A percentile compares a stretch with the other conserved stretches of the same genome.
Conservation (phyloP, 192 early-diverging fungal species). For the Haplosporangium gracile region DNA sequence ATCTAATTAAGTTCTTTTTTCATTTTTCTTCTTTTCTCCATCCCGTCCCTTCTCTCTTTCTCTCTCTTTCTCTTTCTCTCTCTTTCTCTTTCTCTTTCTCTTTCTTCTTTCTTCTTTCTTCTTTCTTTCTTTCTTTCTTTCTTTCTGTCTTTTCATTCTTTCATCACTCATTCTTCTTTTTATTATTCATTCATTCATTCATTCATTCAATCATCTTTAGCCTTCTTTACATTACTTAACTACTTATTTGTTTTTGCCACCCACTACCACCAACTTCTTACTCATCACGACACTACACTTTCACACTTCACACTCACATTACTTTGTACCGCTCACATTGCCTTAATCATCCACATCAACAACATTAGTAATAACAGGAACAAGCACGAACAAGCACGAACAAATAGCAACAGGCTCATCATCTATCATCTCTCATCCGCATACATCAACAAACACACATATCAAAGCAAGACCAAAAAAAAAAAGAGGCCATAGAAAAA, state of each 20-base stretch:
- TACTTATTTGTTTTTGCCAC: not conserved
- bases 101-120: not conserved
- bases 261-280: not conserved
- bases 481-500: conserved; percentile 1
- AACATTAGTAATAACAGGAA: not conserved
- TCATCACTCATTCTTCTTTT: not conserved
- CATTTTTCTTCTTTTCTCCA: not conserved
- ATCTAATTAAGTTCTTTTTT: too few relatives aligned
- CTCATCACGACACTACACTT: not conserved
- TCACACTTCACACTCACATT: not conserved
- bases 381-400: not conserved
- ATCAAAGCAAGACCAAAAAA: conserved; percentile 11
- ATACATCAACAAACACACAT: not conserved
- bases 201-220: not conserved
- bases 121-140: not conserved
- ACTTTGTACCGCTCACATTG: not conserved
- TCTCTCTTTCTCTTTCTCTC: not conserved
- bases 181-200: not conserved
- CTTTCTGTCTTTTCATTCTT: not conserved
- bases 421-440: not conserved
- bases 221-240: not conserved
- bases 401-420: not conserved
- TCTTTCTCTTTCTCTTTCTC: not conserved
- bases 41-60: not conserved
- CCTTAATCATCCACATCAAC: not conserved